Base-by-base conservation (phyloP, 192 early-diverging fungal genomes). In the Thoreauomyces humboldtii region DNA sequence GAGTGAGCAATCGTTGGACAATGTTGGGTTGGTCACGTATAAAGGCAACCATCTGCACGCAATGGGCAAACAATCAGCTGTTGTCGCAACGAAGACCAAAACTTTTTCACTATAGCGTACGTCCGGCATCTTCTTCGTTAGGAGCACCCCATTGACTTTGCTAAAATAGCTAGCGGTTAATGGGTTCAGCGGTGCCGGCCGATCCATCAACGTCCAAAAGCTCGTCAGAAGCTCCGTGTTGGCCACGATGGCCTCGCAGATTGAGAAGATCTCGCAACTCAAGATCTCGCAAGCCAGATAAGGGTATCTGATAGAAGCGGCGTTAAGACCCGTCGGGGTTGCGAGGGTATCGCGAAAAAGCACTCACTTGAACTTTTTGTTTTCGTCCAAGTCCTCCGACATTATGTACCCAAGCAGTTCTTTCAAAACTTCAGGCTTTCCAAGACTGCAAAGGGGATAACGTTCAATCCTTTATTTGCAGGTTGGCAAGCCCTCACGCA, bases 131-230 rank as follows among this genome's bases (percentile, higher is more conserved):
- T 96, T 94, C 77, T 93, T 94, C 71, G 89, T 81, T 64, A 97
- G 71, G 28, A 96, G 81, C 4, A 92, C 86, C 28, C 81, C 84
- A 77, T 94, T 93, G 21, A 95, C 90, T 77, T 95, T 96, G 63
- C 80, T 81, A 74, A 96, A 99, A 73, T 93, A 92, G 43, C 87
- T 90, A 19, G 95, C 91, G 60, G 93, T 91, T 27, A 91, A 75
- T 12, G 86, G 77, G 66, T 92, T 83, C 61, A 96, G 72, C 59
- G 87, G 85, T 12, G 84, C 81, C 6, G 82, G 83, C 33, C 82
- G 80, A 70, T 93, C 90, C 65, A 99, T 77, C 38, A 93, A 77
- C 27, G 80, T 78, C 95, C 95, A 97, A 61, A 97, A 91, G 43
- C 83, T 75, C 60, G 85, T 83, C 14, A 99, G 77, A 42, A 95